Evolutionary conservation across 192 early-diverging fungal genomes (phyloP).

Genomic region (Umbelopsis isabellina): DNA sequence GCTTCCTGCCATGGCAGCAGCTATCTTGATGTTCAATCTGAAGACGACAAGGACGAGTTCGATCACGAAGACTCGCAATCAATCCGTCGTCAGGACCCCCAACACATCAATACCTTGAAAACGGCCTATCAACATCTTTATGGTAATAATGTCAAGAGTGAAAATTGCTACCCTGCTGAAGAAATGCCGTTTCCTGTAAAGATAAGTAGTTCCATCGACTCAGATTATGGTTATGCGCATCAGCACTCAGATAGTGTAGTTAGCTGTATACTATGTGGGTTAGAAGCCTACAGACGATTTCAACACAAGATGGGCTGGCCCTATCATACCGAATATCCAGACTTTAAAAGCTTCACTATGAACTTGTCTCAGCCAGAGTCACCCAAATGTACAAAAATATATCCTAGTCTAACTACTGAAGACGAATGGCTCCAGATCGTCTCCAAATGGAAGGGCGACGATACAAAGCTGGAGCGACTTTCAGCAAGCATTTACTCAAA

Average conservation of each 20-base stretch:
- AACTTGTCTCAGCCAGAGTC: not conserved
- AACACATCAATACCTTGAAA: not conserved
- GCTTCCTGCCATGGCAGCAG: not conserved
- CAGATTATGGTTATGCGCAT: conserved; percentile 3
- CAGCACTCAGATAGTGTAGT: not conserved
- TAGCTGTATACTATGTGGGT: conserved; percentile 1
- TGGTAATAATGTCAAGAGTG: not conserved
- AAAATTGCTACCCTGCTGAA: too few species aligned
- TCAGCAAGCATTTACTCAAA: too few species aligned
- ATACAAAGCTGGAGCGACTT: too few species aligned
- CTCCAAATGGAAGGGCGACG: too few species aligned
- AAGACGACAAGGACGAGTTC: too few species aligned
- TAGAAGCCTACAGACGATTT: conserved; percentile 1
- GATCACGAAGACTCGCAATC: too few species aligned
- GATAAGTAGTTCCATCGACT: not conserved
- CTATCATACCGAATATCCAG: not conserved
- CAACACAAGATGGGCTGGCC: conserved; percentile 16
- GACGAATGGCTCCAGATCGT: not conserved
- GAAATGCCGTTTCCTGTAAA: not conserved
- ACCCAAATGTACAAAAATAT: not conserved
- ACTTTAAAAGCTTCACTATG: not conserved
- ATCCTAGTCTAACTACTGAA: conserved; percentile 1
- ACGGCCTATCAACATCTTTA: not conserved
- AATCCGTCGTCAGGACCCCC: not conserved
- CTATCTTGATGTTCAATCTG: not conserved